phyloP scores from a whole-genome alignment of 2,329 filamentous ascomycete species.

The Alternaria panax region DNA sequence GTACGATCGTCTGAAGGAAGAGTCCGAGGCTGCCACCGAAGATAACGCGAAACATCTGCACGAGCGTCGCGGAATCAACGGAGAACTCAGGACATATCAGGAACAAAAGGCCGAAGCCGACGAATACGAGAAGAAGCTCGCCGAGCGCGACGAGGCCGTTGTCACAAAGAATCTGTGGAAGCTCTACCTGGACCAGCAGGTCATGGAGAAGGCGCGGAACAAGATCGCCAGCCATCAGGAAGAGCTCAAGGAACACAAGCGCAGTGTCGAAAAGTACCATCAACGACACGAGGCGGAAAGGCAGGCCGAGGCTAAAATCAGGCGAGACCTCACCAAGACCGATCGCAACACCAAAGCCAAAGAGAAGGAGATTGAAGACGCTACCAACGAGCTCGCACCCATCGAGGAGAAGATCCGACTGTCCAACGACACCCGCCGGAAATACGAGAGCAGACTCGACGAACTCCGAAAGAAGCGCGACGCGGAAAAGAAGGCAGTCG shows the following conservation, averaged over 20 bases:
- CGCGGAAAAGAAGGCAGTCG: conserved; percentile 70
- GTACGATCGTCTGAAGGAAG: conserved; percentile 87
- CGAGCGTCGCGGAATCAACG: conserved; percentile 91
- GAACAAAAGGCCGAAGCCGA: conserved; percentile 97
- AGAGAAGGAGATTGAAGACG: conserved; percentile 85
- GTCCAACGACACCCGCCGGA: conserved; percentile 73
- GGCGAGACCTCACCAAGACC: conserved; percentile 78
- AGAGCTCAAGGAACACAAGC: conserved; percentile 89
- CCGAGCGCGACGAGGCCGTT: conserved; percentile 88
- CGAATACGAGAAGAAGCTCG: conserved; percentile 87
- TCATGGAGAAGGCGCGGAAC: conserved; percentile 89
- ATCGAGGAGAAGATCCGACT: conserved; percentile 88
- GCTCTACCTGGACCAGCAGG: conserved; percentile 89
- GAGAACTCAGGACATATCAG: conserved; percentile 96
- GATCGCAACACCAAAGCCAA: conserved; percentile 86
- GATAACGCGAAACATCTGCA: conserved; percentile 89
- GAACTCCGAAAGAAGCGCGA: conserved; percentile 79
- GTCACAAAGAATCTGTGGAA: conserved; percentile 97
- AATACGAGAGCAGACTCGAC: conserved; percentile 71
- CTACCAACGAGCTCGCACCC: conserved; percentile 83
- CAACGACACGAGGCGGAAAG: conserved; percentile 80
- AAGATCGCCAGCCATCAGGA: conserved; percentile 94
- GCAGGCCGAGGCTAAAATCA: conserved; percentile 79
- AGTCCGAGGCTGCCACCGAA: conserved; percentile 85
- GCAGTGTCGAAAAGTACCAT: conserved; percentile 86